Evolutionary conservation across 495 filamentous ascomycete genomes (phyloP).

Genomic region (Lindgomyces ingoldianus): DNA sequence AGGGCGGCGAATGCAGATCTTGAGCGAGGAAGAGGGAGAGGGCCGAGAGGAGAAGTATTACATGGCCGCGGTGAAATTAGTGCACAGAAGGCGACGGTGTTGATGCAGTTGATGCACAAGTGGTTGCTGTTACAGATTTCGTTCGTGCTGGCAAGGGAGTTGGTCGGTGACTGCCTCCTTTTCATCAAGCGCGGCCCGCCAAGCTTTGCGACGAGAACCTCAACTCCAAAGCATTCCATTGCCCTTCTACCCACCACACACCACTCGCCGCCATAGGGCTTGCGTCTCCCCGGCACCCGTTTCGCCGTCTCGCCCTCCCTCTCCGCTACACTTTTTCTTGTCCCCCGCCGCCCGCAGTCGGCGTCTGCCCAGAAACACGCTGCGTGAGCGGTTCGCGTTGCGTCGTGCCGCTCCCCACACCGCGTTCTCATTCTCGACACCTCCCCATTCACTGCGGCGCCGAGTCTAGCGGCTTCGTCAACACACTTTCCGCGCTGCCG

Average conservation of each 20-base stretch:
- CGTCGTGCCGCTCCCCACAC: conserved; percentile 13
- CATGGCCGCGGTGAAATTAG: neutral
- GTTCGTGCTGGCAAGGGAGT: too few species aligned
- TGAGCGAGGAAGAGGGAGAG: neutral
- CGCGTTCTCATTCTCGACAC: too few species aligned
- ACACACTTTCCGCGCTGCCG: neutral
- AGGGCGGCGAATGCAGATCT: neutral
- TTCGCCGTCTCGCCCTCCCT: neutral
- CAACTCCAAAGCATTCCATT: conserved; percentile 9
- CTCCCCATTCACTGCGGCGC: conserved; percentile 12
- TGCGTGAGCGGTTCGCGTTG: neutral
- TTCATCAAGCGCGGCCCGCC: neutral
- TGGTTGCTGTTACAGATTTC: neutral
- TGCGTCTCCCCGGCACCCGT: neutral
- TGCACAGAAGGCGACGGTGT: neutral
- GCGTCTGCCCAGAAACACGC: neutral
- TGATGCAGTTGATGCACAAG: neutral
- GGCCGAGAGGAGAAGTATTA: neutral
- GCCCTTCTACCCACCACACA: neutral
- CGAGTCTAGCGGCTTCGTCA: conserved; percentile 10
- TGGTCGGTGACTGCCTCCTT: neutral
- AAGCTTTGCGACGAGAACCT: conserved; percentile 1
- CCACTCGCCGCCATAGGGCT: conserved; percentile 2
- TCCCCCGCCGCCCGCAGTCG: neutral
- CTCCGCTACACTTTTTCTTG: neutral